Conservation (phyloP, 768 basidiomycete species). For the Hysterangium stoloniferum region DNA sequence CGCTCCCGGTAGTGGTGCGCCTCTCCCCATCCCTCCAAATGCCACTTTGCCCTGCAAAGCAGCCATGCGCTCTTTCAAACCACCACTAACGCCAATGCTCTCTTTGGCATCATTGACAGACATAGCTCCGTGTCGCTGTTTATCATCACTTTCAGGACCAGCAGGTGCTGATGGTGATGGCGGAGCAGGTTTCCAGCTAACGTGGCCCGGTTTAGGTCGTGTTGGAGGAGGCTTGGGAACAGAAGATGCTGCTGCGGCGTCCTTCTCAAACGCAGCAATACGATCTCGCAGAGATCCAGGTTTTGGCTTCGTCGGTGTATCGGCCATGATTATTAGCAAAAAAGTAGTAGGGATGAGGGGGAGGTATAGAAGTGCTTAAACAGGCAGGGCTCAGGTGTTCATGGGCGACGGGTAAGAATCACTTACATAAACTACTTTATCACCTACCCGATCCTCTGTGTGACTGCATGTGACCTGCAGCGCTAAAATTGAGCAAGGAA, state of each 20-base stretch:
- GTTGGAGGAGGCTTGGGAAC: constrained; percentile 38
- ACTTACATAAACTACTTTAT: too few species aligned
- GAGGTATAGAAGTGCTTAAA: too few species aligned
- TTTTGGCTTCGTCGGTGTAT: constrained; percentile 58
- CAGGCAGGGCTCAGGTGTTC: too few species aligned
- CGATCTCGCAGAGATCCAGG: constrained; percentile 77
- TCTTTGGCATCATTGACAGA: constrained; percentile 83
- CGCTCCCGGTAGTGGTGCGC: constrained; percentile 43
- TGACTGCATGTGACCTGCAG: too few species aligned
- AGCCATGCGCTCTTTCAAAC: constrained; percentile 92
- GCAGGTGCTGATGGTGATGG: constrained; percentile 41
- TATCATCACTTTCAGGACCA: constrained; percentile 20
- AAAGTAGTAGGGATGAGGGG: too few species aligned
- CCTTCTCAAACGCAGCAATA: constrained; percentile 77
- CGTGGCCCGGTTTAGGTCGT: constrained; percentile 58
- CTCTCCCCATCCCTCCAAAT: constrained; percentile 47
- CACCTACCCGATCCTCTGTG: too few species aligned
- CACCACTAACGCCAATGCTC: constrained; percentile 71
- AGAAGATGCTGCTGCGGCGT: constrained; percentile 14
- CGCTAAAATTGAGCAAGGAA: too few species aligned
- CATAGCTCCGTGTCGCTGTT: constrained; percentile 47
- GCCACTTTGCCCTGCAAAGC: constrained; percentile 79
- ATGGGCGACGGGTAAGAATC: too few species aligned
- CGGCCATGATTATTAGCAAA: too few species aligned
- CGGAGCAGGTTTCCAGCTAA: constrained; percentile 62